Evolutionary conservation across 2,329 filamentous ascomycete species (phyloP).

Genomic region (Capronia americana): DNA sequence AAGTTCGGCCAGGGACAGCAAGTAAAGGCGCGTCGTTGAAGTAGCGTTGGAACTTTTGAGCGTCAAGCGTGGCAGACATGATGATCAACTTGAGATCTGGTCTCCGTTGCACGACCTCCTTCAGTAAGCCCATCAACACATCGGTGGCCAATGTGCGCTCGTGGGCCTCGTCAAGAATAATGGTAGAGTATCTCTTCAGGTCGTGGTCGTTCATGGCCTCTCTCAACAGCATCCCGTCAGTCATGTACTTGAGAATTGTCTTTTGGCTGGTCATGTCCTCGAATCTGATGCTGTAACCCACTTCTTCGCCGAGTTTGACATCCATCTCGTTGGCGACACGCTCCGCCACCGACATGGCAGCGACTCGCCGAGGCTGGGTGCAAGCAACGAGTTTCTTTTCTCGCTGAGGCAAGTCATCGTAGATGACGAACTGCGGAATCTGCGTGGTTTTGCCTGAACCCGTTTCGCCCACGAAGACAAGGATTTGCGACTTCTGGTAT

Average conservation of each 20-base stretch:
- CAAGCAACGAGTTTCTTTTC: conserved; percentile 91
- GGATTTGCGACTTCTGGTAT: conserved; percentile 92
- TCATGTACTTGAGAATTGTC: conserved; percentile 99
- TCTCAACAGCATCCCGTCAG: conserved; percentile 95
- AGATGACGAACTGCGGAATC: conserved; percentile 97
- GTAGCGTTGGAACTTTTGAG: conserved; percentile 96
- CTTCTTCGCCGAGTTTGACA: conserved; percentile 87
- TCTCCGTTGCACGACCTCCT: conserved; percentile 81
- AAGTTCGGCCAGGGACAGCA: conserved; percentile 90
- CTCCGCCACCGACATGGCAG: conserved; percentile 97
- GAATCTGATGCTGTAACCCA: conserved; percentile 98
- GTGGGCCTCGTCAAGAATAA: conserved; percentile 98
- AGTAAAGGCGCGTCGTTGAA: conserved; percentile 94
- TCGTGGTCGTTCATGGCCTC: conserved; percentile 97
- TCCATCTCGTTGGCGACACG: conserved; percentile 98
- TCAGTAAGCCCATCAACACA: conserved; percentile 94
- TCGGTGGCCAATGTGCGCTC: conserved; percentile 96
- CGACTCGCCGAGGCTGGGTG: conserved; percentile 96
- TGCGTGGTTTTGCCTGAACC: conserved; percentile 99
- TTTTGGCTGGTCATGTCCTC: conserved; percentile 89
- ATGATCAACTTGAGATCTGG: conserved; percentile 97
- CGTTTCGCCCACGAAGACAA: conserved; percentile 98
- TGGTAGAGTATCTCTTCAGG: conserved; percentile 90
- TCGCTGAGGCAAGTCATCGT: conserved; percentile 89
- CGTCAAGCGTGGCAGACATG: conserved; percentile 97